Evolutionary conservation across 176 grass and related monocot genomes (phyloP).

Genomic region (Hsuehochloa calcarea): DNA sequence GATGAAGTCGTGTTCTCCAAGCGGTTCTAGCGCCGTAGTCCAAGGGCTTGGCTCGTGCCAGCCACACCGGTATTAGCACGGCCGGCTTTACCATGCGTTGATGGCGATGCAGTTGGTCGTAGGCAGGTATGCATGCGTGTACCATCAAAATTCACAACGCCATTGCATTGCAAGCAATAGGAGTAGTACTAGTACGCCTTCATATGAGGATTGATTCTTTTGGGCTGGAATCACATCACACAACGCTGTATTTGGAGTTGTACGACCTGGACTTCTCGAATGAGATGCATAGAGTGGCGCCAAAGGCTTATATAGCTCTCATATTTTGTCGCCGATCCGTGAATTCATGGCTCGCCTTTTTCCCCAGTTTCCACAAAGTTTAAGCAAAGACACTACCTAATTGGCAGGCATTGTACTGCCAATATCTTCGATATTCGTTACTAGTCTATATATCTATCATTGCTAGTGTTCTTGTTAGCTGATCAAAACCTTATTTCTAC

Average conservation of each 20-base stretch:
- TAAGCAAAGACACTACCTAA: neutral
- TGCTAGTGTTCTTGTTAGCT: neutral
- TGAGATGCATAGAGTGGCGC: neutral
- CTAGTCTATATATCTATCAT: neutral
- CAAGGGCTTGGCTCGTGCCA: slow-evolving; percentile 8
- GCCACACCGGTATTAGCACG: neutral
- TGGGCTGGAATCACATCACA: neutral
- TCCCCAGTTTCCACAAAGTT: neutral
- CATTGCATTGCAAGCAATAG: neutral
- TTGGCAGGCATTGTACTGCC: neutral
- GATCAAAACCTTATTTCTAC: neutral
- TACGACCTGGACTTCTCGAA: neutral
- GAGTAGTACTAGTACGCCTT: neutral
- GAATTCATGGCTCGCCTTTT: neutral
- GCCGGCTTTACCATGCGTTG: neutral
- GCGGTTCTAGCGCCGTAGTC: slow-evolving; percentile 19
- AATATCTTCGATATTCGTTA: neutral
- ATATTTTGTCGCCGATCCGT: neutral
- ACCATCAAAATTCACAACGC: neutral
- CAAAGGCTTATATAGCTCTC: neutral
- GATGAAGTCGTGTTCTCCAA: slow-evolving; percentile 11
- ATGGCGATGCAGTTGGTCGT: neutral
- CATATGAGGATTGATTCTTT: neutral
- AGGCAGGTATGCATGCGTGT: neutral
- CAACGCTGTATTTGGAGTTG: neutral